These are phyloP conservation scores for Pseudocohnilembus persalinus DNA, from an alignment of 169 alveolate species.

Conservation along the genomic window DNA sequence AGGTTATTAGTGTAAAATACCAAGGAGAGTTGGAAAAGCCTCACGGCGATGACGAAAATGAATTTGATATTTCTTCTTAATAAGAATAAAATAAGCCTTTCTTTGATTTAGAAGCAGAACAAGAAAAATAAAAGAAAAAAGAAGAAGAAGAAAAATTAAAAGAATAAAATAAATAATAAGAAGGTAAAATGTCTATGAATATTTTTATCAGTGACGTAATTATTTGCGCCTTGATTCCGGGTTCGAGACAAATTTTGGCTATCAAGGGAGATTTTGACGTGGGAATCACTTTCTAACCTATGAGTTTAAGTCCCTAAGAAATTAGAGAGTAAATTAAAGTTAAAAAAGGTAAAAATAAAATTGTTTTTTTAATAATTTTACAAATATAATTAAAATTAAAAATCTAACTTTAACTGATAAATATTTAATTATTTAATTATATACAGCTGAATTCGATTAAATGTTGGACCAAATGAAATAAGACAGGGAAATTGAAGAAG, in stretches of 20 bases:
- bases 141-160: neutral
- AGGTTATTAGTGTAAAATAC: too few species aligned
- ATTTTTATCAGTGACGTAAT: constrained; percentile 2
- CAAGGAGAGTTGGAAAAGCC: neutral
- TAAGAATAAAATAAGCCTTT: neutral
- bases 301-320: neutral
- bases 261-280: constrained; percentile 14
- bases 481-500: neutral
- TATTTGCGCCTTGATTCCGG: constrained; percentile 11
- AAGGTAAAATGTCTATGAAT: constrained; percentile 5
- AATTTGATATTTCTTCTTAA: too few species aligned
- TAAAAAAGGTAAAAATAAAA: too few species aligned
- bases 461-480: too few species aligned
- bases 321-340: neutral
- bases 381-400: too few species aligned
- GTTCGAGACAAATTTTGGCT: neutral
- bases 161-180: neutral
- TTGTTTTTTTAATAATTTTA: neutral
- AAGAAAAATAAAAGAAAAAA: too few species aligned
- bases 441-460: too few species aligned
- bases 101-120: neutral
- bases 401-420: neutral
- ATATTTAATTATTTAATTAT: neutral
- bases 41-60: neutral
- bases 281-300: constrained; percentile 1